Evolutionary conservation across 2,329 filamentous ascomycete species (phyloP).

Genomic region (Hymenoscyphus infarciens): DNA sequence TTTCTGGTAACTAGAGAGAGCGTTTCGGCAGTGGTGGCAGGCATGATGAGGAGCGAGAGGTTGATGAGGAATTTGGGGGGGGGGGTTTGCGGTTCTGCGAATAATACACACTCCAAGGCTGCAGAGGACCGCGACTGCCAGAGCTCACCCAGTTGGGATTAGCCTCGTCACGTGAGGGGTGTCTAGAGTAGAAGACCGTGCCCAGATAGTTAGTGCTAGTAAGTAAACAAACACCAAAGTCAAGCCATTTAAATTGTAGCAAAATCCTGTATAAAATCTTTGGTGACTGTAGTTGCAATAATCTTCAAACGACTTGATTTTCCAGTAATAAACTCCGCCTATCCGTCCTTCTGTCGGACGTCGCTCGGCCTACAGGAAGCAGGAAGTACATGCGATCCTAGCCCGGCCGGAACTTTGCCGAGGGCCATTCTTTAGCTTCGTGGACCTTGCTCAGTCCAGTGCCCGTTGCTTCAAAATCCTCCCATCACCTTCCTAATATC

Average conservation of each 20-base stretch:
- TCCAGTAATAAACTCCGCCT: no score
- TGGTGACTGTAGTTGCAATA: no score
- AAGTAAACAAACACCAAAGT: no score
- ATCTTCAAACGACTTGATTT: no score
- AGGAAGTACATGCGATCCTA: not conserved
- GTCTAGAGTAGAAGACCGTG: not conserved
- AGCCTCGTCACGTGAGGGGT: not conserved
- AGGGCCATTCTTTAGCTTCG: slow-evolving; percentile 4
- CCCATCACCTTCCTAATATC: slow-evolving; percentile 14
- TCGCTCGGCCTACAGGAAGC: slow-evolving; percentile 12
- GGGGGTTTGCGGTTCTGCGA: slow-evolving; percentile 13
- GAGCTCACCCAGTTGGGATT: slow-evolving; percentile 5
- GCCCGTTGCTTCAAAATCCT: slow-evolving; percentile 14
- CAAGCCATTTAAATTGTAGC: no score
- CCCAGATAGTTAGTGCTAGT: no score
- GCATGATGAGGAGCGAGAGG: slow-evolving; percentile 59
- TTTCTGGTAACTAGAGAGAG: slow-evolving; percentile 90
- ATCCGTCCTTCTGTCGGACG: no score
- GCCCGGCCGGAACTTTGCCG: not conserved
- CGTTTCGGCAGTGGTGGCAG: slow-evolving; percentile 93
- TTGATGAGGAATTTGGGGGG: slow-evolving; percentile 10
- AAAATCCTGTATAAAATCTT: no score
- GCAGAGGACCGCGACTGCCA: slow-evolving; percentile 26
- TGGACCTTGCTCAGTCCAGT: not conserved
- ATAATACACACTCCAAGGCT: slow-evolving; percentile 19